Base-by-base conservation (phyloP, 2,329 filamentous ascomycete species). In the Cryphonectria nitschkei region DNA sequence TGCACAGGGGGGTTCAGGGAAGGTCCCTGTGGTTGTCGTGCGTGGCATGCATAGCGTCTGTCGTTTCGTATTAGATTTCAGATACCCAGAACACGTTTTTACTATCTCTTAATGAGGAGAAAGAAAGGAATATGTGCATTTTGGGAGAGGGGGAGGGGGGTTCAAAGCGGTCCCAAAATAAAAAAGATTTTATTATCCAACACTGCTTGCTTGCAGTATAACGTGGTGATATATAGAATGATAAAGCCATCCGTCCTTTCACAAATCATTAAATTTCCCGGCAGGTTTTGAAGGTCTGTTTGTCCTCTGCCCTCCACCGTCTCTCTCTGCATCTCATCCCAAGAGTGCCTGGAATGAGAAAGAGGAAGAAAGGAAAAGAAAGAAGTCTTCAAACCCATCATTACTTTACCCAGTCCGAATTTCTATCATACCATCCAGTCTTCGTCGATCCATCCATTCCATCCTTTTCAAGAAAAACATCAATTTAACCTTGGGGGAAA, bases 131-230 rank as follows among this genome's bases (percentile, higher is more conserved):
- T 8, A 19, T 22, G 22, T 61, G 19, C n/a, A 61, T 39, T 19
- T 9, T 39, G 9, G 37, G 26, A 26, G 26, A 26, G 26, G 26
- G 26, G 26, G 26, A 26, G 26, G 37, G 11, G 11, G 14, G 0
- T n/a, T 37, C 9, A 19, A 22, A 61, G 58, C 29, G 32, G 58
- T 39, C 22, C 19, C 3, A 64, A 50, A 39, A 69, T 19, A 34
- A 1, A 67, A 56, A 46, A 69, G 34, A 14, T 62, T 13, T 64
- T 67, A 66, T 43, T 63, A n/a, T 58, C n/a, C 9, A 46, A 62
- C 39, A 69, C 63, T 50, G 62, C 62, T 56, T 56, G 70, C 67
- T 66, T 56, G 41, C 63, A 67, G 63, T 69, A 63, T 67, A 69
- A 71, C 2, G 14, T 60, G 13, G 39, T 2, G 19, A 63, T 22